Conservation (phyloP, 2,329 filamentous ascomycete genomes). For the Microsporum ferrugineum region DNA sequence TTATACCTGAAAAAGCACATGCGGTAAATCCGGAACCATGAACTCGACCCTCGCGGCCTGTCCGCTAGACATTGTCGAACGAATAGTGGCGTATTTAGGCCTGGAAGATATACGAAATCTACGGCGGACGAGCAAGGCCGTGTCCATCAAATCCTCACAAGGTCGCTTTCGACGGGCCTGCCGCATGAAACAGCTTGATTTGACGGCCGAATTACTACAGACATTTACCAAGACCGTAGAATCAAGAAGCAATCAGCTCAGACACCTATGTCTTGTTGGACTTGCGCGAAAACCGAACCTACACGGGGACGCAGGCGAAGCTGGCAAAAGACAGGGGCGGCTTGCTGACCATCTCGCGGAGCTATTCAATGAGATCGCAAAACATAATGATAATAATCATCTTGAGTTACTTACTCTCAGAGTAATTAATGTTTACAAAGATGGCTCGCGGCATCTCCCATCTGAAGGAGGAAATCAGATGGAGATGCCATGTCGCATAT, state of each 20-base stretch:
- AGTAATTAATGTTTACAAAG: neutral
- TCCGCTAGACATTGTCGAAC: neutral
- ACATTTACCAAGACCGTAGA: neutral
- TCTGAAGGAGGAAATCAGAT: neutral
- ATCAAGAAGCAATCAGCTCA: neutral
- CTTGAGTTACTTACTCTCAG: neutral
- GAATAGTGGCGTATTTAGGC: neutral
- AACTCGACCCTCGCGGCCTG: neutral
- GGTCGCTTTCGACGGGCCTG: neutral
- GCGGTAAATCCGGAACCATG: too few species aligned
- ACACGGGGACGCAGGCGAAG: neutral
- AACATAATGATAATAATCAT: neutral
- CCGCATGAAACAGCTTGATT: neutral
- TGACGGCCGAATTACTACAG: neutral
- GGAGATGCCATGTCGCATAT: neutral
- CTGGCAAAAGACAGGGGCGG: neutral
- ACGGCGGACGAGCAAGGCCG: neutral
- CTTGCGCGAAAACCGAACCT: neutral
- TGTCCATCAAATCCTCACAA: neutral
- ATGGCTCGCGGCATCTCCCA: neutral
- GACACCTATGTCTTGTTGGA: neutral
- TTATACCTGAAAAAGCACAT: too few species aligned
- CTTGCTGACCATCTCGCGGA: neutral
- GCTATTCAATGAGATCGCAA: neutral
- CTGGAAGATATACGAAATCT: neutral